Evolutionary conservation across 345 rosid species (phyloP).

Genomic region (Microthlaspi erraticum): DNA sequence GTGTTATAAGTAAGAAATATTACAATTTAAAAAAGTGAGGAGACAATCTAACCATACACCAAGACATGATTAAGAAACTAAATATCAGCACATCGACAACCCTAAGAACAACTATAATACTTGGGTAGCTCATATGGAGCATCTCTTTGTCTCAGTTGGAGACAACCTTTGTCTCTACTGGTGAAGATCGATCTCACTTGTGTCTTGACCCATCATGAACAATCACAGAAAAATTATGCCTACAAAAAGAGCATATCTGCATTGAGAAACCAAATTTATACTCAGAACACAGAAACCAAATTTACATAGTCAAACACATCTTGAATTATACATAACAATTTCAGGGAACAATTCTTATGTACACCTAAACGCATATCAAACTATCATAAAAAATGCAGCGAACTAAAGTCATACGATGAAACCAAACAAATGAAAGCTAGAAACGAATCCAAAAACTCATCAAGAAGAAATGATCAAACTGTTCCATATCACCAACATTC

Average conservation of each 20-base stretch:
- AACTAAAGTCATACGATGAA: slow-evolving; percentile 21
- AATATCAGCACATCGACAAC: too few relatives aligned
- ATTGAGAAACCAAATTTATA: slow-evolving; percentile 18
- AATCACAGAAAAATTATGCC: slow-evolving; percentile 1
- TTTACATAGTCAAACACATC: slow-evolving; percentile 12
- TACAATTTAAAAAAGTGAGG: too few relatives aligned
- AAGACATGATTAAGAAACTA: too few relatives aligned
- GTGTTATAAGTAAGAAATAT: too few relatives aligned
- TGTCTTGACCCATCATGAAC: slow-evolving; percentile 58
- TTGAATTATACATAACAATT: neutral
- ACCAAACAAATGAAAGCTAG: neutral
- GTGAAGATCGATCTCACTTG: slow-evolving; percentile 59
- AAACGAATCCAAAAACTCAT: slow-evolving; percentile 27
- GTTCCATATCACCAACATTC: slow-evolving; percentile 10
- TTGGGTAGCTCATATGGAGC: too few relatives aligned
- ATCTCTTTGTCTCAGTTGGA: too few relatives aligned
- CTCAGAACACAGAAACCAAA: neutral
- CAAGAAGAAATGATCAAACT: slow-evolving; percentile 37
- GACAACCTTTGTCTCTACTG: slow-evolving; percentile 59
- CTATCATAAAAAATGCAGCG: slow-evolving; percentile 20
- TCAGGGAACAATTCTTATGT: slow-evolving; percentile 18
- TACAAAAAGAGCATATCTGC: slow-evolving; percentile 19
- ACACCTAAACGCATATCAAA: neutral
- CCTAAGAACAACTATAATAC: too few relatives aligned
- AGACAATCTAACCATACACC: too few relatives aligned